Base-by-base conservation (phyloP, 768 basidiomycete species). In the Hypholoma fasciculare region DNA sequence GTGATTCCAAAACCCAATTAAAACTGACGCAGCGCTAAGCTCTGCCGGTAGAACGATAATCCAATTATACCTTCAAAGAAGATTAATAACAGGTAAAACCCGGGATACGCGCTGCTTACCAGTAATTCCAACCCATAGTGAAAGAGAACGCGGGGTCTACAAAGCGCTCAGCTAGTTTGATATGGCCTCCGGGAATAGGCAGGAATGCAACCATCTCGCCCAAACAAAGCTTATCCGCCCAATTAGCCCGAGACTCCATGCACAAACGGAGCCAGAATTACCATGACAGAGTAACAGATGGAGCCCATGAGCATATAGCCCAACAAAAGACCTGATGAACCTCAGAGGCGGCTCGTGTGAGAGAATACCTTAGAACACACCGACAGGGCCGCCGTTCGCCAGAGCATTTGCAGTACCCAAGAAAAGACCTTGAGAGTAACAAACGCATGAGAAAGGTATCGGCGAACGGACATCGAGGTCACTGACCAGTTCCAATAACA, bases 101-200 rank as follows among this genome's bases (percentile, higher is more conserved):
- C 8, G 23, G 1, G 26, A 36, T 26, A 49, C 26, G 20, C 34
- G 34, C 23, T 16, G 26, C 51, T 30, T 49, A 73, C 78, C 76
- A 77, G 62, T 79, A 80, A 57, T 79, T 80, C 78, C 77, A 81
- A 43, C 78, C 78, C 79, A 80, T 76, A 0, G 79, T 72, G 57
- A 81, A 79, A 1, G 89, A 87, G 59, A 90, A 75, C 3, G 89
- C 87, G 7, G 84, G 87, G 60, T 90, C 82, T 7, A 93, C 87
- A 64, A 93, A 94, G 37, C 91, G 88, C 66, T 87, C 90, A 0
- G 91, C 86, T 14, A 93, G 74, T 59, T 78, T 89, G 70, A 92
- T 92, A 63, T 92, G 90, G 1, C 82, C 91, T 55, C 91, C 91
- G 34, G 88, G 79, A 49, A 93, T 78, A 0, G 91, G 91, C 8